Percentiles rank a stretch among this genome's conserved stretches.
These are phyloP conservation scores for Akanthomyces muscarius DNA, from an alignment of 2,329 filamentous ascomycete species.

Conservation along the genomic window DNA sequence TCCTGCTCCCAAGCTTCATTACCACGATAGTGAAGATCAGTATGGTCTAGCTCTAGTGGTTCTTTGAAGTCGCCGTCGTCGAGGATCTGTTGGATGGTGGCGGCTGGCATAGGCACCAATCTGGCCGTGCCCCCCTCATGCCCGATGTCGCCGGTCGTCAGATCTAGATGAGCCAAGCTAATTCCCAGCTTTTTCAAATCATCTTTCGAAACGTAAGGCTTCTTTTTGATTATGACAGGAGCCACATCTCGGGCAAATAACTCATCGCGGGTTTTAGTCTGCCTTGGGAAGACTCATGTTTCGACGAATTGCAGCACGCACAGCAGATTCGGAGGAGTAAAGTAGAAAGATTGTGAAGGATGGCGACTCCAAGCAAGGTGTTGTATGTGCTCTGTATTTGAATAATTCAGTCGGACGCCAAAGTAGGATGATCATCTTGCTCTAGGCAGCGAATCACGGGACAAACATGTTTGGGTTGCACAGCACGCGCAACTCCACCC, in stretches of 20 bases:
- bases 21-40: not conserved
- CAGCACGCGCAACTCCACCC: no score
- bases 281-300: not conserved
- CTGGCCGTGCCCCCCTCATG: not conserved
- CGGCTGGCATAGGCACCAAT: not conserved
- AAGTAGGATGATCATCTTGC: no score
- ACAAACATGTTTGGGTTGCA: no score
- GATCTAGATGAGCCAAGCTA: not conserved
- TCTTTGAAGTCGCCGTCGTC: no score
- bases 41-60: no score
- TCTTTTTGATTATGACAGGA: not conserved
- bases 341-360: no score
- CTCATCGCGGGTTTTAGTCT: not conserved
- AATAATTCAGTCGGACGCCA: no score
- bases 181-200: not conserved
- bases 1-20: not conserved
- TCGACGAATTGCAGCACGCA: not conserved
- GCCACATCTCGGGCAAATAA: not conserved
- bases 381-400: no score
- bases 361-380: no score
- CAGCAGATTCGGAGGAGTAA: not conserved
- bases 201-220: not conserved
- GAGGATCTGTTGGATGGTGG: not conserved
- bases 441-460: no score
- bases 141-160: not conserved